These are phyloP conservation scores for Suhomyces wounanorum DNA, from an alignment of 1,139 yeast species.

Conservation along the genomic window DNA sequence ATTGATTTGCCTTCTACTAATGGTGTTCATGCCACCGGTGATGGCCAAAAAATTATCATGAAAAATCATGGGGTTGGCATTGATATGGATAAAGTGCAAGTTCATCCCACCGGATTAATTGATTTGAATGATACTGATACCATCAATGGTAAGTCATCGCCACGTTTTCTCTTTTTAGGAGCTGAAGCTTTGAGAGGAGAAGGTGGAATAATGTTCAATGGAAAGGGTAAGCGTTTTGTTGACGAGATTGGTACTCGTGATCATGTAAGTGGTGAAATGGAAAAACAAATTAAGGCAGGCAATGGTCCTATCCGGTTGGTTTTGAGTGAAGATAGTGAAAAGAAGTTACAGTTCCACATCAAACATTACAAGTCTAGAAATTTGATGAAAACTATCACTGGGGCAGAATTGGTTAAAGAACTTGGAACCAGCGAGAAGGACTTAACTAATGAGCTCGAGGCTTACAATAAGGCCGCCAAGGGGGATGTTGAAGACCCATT, in stretches of 20 bases:
- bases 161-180: constrained; percentile 65
- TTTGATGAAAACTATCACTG: constrained; percentile 54
- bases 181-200: constrained; percentile 80
- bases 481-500: constrained; percentile 46
- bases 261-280: constrained; percentile 63
- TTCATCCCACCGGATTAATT: constrained; percentile 81
- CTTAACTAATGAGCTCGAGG: constrained; percentile 40
- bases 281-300: constrained; percentile 43
- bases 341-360: constrained; percentile 54
- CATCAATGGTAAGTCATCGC: constrained; percentile 38
- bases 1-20: constrained; percentile 69
- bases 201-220: constrained; percentile 70
- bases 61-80: constrained; percentile 62
- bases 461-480: constrained; percentile 49
- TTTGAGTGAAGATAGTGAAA: constrained; percentile 46
- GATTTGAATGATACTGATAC: constrained; percentile 60
- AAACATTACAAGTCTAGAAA: constrained; percentile 70
- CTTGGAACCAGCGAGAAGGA: constrained; percentile 34
- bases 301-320: constrained; percentile 55
- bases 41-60: constrained; percentile 65
- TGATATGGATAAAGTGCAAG: constrained; percentile 77
- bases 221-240: constrained; percentile 65
- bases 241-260: constrained; percentile 75
- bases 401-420: constrained; percentile 52
- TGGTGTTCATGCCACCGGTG: constrained; percentile 76